Evolutionary conservation across 805 yeast genomes (phyloP), one percentile per base, ranked within the genome.

Genomic region (Jamesozyma spencerorum): DNA sequence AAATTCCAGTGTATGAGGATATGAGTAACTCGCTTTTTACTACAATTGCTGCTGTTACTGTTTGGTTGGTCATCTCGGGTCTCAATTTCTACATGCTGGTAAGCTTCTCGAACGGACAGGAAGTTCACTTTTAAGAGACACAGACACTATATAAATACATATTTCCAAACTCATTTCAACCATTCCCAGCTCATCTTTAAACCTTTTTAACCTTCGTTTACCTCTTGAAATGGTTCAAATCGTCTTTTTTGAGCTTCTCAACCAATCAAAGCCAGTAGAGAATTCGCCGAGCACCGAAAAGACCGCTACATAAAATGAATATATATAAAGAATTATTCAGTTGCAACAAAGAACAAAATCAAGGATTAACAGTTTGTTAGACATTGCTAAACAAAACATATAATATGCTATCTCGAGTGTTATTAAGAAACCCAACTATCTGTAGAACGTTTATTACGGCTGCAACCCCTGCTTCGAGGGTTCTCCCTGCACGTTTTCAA

Each of bases 21-120:
- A 66, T 69, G 69, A 64, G 69, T 33, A 69, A 69, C 44, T 54
- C 66, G 15, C 62, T 68, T 60, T 39, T 74, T 12, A 71, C 78
- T 34, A 74, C 77, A 1, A 42, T 68, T 0, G 39, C 72, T 1
- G 84, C 83, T 0, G 57, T 75, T 1, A 18, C 68, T 0, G 72
- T 87, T 4, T 87, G 95, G 92, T 46, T 75, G 1, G 71, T 80
- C 38, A 75, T 88, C 26, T 65, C 82, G 1, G 70, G 70, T 13
- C 67, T 86, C 50, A 88, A 88, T 57, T 70, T 82, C 38, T 87
- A 81, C 54, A 57, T 77, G 47, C 51, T 77, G 35, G 62, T 71
- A 15, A 68, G 73, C 42, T 65, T 75, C 31, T 69, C 75, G 5
- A 48, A 60, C 20, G 75, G 76, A 12, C 61, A 69, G 47, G 70